Evolutionary conservation across 345 rosid species (phyloP).

Genomic region (Aurinia saxatilis): DNA sequence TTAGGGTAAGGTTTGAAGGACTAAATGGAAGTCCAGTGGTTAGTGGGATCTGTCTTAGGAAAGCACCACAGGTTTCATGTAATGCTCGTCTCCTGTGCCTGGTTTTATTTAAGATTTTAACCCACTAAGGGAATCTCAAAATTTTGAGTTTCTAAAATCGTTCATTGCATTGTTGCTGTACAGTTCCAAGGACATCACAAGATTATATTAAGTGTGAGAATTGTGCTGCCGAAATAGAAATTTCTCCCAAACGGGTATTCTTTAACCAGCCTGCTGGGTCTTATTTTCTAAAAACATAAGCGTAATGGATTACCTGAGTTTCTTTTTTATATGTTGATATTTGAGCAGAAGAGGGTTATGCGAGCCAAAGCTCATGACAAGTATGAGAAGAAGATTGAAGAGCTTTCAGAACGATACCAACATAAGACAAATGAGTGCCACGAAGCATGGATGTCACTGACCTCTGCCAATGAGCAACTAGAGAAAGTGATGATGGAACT

Average conservation of each 20-base stretch:
- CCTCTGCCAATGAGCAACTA: constrained; percentile 71
- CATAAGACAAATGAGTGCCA: constrained; percentile 86
- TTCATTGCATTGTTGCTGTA: constrained; percentile 15
- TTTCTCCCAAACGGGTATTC: constrained; percentile 66
- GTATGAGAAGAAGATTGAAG: constrained; percentile 79
- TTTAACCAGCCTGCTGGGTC: constrained; percentile 3
- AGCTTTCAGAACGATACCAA: constrained; percentile 58
- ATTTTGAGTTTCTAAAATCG: not conserved
- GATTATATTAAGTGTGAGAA: constrained; percentile 67
- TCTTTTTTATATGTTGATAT: constrained; percentile 10
- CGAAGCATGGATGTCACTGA: constrained; percentile 96
- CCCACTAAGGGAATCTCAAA: too few species aligned
- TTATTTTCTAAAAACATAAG: not conserved
- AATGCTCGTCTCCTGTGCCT: constrained; percentile 9
- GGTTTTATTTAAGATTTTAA: not conserved
- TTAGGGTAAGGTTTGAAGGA: constrained; percentile 64
- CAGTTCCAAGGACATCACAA: constrained; percentile 41
- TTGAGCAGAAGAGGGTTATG: constrained; percentile 65
- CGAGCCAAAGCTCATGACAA: constrained; percentile 64
- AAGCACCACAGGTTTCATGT: constrained; percentile 56
- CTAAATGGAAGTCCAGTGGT: constrained; percentile 70
- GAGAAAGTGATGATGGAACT: constrained; percentile 89
- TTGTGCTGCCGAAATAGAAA: constrained; percentile 64
- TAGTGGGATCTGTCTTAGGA: constrained; percentile 78
- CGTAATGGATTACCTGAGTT: not conserved